A percentile compares a stretch with the other conserved stretches of the same genome.
Evolutionary conservation across 495 filamentous ascomycete genomes (phyloP).

Genomic region (Penicillium bialowiezense): DNA sequence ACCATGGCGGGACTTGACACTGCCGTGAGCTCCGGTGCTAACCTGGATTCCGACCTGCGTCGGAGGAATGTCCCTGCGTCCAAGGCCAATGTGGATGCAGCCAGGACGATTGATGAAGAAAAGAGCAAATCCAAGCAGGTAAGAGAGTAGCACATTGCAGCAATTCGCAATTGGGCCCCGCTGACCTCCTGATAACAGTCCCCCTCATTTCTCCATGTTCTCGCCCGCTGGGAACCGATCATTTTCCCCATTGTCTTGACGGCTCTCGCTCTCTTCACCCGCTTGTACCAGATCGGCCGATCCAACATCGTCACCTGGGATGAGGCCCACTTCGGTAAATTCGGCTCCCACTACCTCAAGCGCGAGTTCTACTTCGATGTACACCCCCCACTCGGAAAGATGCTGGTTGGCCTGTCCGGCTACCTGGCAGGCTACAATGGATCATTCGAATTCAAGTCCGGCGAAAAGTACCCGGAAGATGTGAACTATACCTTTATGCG

Average conservation of each 20-base stretch:
- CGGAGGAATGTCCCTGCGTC: slow-evolving; percentile 68
- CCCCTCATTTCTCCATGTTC: slow-evolving; percentile 52
- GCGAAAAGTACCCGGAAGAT: slow-evolving; percentile 88
- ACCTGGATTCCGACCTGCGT: slow-evolving; percentile 63
- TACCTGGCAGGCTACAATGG: slow-evolving; percentile 97
- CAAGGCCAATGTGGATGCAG: slow-evolving; percentile 32
- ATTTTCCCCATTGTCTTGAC: slow-evolving; percentile 90
- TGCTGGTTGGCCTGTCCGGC: slow-evolving; percentile 94
- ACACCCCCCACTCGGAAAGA: slow-evolving; percentile 95
- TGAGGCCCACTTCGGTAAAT: slow-evolving; percentile 98
- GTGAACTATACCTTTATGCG: slow-evolving; percentile 99
- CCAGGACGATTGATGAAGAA: slow-evolving; percentile 44
- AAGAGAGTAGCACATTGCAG: slow-evolving; percentile 3
- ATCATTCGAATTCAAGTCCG: slow-evolving; percentile 99
- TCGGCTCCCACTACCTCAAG: slow-evolving; percentile 97
- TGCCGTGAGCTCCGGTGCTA: slow-evolving; percentile 63
- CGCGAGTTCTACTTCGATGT: slow-evolving; percentile 99
- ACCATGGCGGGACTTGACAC: slow-evolving; percentile 32
- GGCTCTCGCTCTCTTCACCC: slow-evolving; percentile 83
- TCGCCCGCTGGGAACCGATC: slow-evolving; percentile 81
- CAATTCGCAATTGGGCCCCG: neutral
- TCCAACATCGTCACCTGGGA: slow-evolving; percentile 98
- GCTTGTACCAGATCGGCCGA: slow-evolving; percentile 90
- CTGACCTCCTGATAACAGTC: slow-evolving; percentile 17
- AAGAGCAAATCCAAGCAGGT: slow-evolving; percentile 61